Base-by-base conservation (phyloP, 2,329 filamentous ascomycete species). In the Claviceps sp. region DNA sequence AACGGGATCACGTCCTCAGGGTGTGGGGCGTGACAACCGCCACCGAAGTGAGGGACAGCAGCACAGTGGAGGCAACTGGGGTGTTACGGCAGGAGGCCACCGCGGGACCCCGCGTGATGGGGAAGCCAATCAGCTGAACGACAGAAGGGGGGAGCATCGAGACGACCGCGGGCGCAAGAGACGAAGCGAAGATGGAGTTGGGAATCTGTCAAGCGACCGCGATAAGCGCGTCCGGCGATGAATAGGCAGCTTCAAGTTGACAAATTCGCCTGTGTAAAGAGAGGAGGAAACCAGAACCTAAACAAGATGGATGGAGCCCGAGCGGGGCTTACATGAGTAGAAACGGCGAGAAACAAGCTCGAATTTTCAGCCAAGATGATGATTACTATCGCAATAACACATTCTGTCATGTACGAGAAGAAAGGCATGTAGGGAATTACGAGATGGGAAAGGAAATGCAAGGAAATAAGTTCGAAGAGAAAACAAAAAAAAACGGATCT, bases 151-250 rank as follows among this genome's bases (percentile, higher is more conserved):
- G 22, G 66, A 67, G 38, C 54, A 60, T 50, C 58, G 65, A 56
- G 62, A 68, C 48, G 67, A 70, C 37, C 65, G 68, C 14, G 63
- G 65, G 37, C 63, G 67, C 54, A 65, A 70, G 60, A 59, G 68
- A 54, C 60, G 66, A 60, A 77, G 74, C 57, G 76, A 78, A 54
- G 76, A 77, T 50, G 71, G 70, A 20, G 59, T 62, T n/a, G 67
- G 65, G 38, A 56, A 58, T 20, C 54, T 65, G 55, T 57, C 62
- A 16, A 70, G 62, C 58, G 74, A 77, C 41, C 68, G 73, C 53
- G 76, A 80, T 55, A 81, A 81, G 69, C 70, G 77, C 62, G 70
- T 67, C 56, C 71, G 77, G 63, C 72, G 73, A 59, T 77, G 44
- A 49, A 70, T 5, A 62, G 52, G 48, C 38, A 24, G 11, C 7